These are phyloP conservation scores for Zygnema circumcarinatum DNA, from an alignment of 139 green algal genomes.

Conservation along the genomic window DNA sequence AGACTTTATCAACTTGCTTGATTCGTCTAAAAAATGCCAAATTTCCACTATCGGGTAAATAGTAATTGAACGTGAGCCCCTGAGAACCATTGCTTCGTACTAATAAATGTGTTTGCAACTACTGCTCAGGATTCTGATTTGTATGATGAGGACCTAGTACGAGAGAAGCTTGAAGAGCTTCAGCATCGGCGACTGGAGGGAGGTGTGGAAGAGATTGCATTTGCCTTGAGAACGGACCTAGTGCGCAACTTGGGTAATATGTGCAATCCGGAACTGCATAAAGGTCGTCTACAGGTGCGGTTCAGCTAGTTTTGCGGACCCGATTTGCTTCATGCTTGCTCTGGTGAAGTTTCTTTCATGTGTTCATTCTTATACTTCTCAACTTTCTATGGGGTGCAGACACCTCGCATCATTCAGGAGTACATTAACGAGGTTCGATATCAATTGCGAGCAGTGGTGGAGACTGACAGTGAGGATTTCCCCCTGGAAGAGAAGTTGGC, in stretches of 20 bases:
- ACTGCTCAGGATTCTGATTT: constrained; percentile 50
- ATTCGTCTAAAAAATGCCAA: no score
- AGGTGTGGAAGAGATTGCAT: constrained; percentile 83
- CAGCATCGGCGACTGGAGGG: constrained; percentile 51
- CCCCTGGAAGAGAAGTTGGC: constrained; percentile 83
- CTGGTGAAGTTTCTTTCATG: background rate
- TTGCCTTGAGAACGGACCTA: constrained; percentile 89
- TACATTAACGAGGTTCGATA: constrained; percentile 91
- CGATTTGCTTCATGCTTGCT: background rate
- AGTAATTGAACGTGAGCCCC: no score
- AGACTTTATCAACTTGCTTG: no score
- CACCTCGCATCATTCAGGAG: constrained; percentile 82
- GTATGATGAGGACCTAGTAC: constrained; percentile 88
- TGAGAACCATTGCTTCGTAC: no score
- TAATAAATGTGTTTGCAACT: no score
- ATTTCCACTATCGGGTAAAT: no score
- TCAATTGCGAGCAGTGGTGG: constrained; percentile 71
- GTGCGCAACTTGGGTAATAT: constrained; percentile 96
- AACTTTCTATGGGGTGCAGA: background rate
- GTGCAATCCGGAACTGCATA: constrained; percentile 63
- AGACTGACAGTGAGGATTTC: constrained; percentile 63
- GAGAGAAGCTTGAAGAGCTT: constrained; percentile 69
- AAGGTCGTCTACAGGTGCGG: constrained; percentile 44
- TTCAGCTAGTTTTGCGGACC: no score
- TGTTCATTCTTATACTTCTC: background rate